Conservation (phyloP, 306 rosid genomes). For the Neltuma alba region DNA sequence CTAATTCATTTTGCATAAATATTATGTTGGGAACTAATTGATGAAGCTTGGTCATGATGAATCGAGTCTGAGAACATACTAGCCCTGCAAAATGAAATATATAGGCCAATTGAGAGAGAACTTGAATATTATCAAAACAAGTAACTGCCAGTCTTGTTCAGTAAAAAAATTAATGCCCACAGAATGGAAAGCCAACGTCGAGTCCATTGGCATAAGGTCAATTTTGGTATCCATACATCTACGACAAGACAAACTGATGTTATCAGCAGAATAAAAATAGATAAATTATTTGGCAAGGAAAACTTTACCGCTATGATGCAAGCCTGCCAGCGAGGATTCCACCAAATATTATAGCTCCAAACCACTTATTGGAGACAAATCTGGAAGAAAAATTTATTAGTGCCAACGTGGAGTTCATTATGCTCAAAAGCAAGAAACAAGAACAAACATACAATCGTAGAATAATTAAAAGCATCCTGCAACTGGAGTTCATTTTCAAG, state of each 20-base stretch:
- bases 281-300: background rate
- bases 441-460: conserved; percentile 5
- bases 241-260: conserved; percentile 18
- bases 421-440: conserved; percentile 23
- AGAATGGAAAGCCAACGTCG: conserved; percentile 4
- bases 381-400: conserved; percentile 41
- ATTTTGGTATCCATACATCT: background rate
- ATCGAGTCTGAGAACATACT: background rate
- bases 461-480: background rate
- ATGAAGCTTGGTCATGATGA: conserved; percentile 3
- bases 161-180: background rate
- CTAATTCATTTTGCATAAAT: background rate
- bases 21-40: background rate
- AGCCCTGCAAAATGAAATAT: background rate
- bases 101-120: background rate
- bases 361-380: conserved; percentile 95
- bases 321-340: conserved; percentile 79
- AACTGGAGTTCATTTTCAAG: background rate
- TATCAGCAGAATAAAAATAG: background rate
- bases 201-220: conserved; percentile 6
- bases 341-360: conserved; percentile 82
- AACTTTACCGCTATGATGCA: conserved; percentile 48
- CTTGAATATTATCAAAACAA: background rate
- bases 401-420: conserved; percentile 12
- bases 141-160: background rate